Evolutionary conservation across 208 protist genomes (phyloP).

Genomic region (Naegleria lovaniensis): DNA sequence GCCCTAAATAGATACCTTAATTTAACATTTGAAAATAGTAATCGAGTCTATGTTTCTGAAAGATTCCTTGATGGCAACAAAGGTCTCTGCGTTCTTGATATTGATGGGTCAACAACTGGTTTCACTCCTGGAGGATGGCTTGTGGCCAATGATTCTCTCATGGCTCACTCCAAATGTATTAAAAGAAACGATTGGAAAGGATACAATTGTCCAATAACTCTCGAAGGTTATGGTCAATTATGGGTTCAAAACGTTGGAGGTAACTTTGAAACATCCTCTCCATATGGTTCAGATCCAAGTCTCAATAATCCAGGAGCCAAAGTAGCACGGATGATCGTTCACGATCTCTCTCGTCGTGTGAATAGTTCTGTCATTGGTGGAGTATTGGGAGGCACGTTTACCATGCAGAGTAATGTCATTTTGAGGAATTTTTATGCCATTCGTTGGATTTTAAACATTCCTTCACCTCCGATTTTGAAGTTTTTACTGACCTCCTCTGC

Average conservation of each 20-base stretch:
- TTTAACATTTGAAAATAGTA: slow-evolving; percentile 6
- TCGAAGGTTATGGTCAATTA: background rate
- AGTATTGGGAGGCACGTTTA: background rate
- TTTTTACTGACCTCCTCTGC: background rate
- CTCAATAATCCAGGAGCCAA: background rate
- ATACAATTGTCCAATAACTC: background rate
- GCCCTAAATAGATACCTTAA: background rate
- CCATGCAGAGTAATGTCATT: background rate
- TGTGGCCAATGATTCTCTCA: background rate
- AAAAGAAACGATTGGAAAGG: background rate
- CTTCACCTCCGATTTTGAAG: background rate
- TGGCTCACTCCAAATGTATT: background rate
- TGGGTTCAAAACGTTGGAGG: background rate
- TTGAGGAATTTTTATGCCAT: background rate
- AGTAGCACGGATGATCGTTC: background rate
- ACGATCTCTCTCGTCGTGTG: background rate
- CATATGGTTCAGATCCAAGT: background rate
- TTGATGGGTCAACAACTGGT: background rate
- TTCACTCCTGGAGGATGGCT: background rate
- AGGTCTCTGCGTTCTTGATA: background rate
- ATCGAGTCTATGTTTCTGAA: too few relatives aligned
- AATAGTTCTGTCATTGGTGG: too few relatives aligned
- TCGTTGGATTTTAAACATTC: background rate
- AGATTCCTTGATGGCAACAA: background rate
- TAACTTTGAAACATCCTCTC: too few relatives aligned